A percentile compares a stretch with the other conserved stretches of the same genome.
Evolutionary conservation across 1,284 basidiomycete genomes (phyloP).

Genomic region (Sphaerobolus stellatus): DNA sequence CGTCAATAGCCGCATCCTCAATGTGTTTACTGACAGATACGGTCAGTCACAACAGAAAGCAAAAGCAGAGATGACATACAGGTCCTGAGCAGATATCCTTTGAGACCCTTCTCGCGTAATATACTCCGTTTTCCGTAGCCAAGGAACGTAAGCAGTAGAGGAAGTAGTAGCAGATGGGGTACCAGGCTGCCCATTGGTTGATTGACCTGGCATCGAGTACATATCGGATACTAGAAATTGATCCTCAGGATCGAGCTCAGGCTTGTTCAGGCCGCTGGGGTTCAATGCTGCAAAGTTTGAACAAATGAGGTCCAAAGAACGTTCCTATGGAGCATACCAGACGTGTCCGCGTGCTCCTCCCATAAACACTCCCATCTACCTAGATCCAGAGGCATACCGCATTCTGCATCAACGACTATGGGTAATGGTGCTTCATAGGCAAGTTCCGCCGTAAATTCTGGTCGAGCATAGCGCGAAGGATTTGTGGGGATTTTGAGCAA

Average conservation of each 20-base stretch:
- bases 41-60: background rate
- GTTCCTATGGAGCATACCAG: slow-evolving; percentile 44
- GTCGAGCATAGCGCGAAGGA: slow-evolving; percentile 80
- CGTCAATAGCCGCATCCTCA: slow-evolving; percentile 58
- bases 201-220: slow-evolving; percentile 43
- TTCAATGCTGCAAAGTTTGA: slow-evolving; percentile 52
- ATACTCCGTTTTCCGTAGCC: slow-evolving; percentile 89
- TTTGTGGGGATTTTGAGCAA: slow-evolving; percentile 85
- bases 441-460: slow-evolving; percentile 79
- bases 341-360: slow-evolving; percentile 73
- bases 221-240: slow-evolving; percentile 64
- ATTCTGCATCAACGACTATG: slow-evolving; percentile 92
- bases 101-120: slow-evolving; percentile 66
- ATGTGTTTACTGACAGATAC: slow-evolving; percentile 45
- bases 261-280: slow-evolving; percentile 59
- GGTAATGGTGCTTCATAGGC: slow-evolving; percentile 80
- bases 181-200: slow-evolving; percentile 39
- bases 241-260: slow-evolving; percentile 71
- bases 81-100: slow-evolving; percentile 49
- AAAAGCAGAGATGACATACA: slow-evolving; percentile 40
- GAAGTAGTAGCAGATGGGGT: slow-evolving; percentile 42
- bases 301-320: background rate
- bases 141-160: slow-evolving; percentile 68
- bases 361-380: slow-evolving; percentile 80
- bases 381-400: slow-evolving; percentile 90